Percentiles rank a stretch among this genome's conserved stretches.
phyloP scores from a whole-genome alignment of 306 rosid genomes.

The Vigna mungo region DNA sequence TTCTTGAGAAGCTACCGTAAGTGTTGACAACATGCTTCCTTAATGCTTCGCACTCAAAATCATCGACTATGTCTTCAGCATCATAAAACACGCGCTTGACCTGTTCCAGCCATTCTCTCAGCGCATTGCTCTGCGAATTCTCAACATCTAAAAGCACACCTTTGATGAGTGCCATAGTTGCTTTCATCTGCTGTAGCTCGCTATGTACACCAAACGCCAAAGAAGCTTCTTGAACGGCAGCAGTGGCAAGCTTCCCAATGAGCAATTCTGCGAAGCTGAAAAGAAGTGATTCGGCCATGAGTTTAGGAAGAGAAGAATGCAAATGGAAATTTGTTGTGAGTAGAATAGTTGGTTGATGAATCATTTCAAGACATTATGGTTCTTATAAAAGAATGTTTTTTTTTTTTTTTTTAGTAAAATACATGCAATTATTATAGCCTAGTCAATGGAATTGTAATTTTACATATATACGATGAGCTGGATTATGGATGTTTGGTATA shows the following conservation, averaged over 20 bases:
- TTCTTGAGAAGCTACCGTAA: not conserved
- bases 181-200: not conserved
- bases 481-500: no score
- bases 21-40: not conserved
- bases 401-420: no score
- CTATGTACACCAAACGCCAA: not conserved
- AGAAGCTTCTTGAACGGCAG: not conserved
- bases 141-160: not conserved
- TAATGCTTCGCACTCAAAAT: not conserved
- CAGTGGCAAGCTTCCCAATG: not conserved
- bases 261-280: not conserved
- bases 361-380: no score
- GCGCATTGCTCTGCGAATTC: rapidly evolving
- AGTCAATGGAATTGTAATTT: no score
- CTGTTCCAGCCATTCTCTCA: not conserved
- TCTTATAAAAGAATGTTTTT: no score
- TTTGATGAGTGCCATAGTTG: not conserved
- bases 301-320: not conserved
- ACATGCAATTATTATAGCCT: no score
- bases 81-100: not conserved
- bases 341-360: no score
- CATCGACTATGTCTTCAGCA: not conserved
- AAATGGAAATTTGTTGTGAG: no score
- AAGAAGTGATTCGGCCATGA: not conserved
- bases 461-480: no score